phyloP scores from a whole-genome alignment of 257 asterid genomes.

The Anisodus tanguticus region DNA sequence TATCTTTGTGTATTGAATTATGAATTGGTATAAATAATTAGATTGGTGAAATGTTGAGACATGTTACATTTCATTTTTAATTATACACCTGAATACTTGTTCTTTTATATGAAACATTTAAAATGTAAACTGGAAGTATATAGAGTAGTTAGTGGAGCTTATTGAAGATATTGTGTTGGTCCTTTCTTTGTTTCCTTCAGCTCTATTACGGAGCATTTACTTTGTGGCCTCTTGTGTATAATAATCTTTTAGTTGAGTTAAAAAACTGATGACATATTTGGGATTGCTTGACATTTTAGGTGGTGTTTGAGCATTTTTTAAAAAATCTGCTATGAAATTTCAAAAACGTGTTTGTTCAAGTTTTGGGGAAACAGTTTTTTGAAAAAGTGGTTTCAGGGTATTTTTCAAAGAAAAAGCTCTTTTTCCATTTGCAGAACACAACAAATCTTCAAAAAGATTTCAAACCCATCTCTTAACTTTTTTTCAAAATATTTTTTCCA shows the following conservation, averaged over 20 bases:
- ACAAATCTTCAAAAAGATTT: neutral
- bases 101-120: slow-evolving; percentile 14
- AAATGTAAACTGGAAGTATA: neutral
- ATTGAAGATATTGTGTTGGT: slow-evolving; percentile 19
- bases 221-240: slow-evolving; percentile 5
- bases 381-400: neutral
- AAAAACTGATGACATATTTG: neutral
- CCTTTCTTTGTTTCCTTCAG: slow-evolving; percentile 16
- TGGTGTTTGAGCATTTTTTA: neutral
- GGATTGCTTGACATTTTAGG: neutral
- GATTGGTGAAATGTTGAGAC: neutral
- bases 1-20: neutral
- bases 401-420: no score
- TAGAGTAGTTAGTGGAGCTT: neutral
- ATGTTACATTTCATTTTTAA: neutral
- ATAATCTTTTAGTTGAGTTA: neutral
- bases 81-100: neutral
- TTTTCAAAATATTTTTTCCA: neutral
- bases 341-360: neutral
- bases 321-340: slow-evolving; percentile 1
- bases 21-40: neutral
- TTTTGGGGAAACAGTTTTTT: neutral
- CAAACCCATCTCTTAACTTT: neutral
- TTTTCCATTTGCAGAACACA: neutral
- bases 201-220: neutral